phyloP scores from a whole-genome alignment of 1,139 yeast genomes.

The Hemisphaericaspora lyxosophila region DNA sequence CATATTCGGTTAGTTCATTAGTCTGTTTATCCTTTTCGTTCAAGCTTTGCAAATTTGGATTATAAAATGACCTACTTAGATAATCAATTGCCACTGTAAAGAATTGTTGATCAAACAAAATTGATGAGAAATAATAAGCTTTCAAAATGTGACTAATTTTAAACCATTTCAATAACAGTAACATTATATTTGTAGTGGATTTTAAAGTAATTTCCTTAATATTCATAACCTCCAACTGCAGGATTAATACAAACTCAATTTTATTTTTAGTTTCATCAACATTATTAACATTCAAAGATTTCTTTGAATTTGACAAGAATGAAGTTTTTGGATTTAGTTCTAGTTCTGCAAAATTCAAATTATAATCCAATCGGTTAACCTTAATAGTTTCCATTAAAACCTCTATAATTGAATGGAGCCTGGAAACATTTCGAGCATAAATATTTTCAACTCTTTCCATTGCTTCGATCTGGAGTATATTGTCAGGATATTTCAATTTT shows the following conservation, averaged over 20 bases:
- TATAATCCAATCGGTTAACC: constrained; percentile 41
- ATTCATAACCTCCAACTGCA: constrained; percentile 55
- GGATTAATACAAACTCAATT: constrained; percentile 30
- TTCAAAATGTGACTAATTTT: constrained; percentile 75
- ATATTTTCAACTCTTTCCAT: constrained; percentile 60
- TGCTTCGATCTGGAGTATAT: constrained; percentile 37
- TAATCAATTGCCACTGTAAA: constrained; percentile 44
- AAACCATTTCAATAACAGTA: constrained; percentile 70
- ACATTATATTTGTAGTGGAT: constrained; percentile 56
- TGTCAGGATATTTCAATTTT: constrained; percentile 29
- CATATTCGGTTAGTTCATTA: constrained; percentile 38
- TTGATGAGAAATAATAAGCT: constrained; percentile 68
- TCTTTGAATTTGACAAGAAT: constrained; percentile 15
- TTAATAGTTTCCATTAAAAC: constrained; percentile 65
- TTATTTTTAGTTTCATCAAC: constrained; percentile 20
- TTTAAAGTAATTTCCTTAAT: constrained; percentile 67
- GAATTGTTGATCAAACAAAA: constrained; percentile 73
- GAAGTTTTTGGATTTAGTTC: constrained; percentile 41
- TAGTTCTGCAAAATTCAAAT: constrained; percentile 36
- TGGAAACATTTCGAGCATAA: constrained; percentile 52
- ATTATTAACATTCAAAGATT: constrained; percentile 10
- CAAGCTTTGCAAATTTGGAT: constrained; percentile 30
- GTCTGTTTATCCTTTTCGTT: constrained; percentile 11
- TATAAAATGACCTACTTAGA: constrained; percentile 40
- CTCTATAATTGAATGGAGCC: constrained; percentile 60